phyloP scores from a whole-genome alignment of 1,284 basidiomycete genomes.

The Erythrobasidium hasegawianum region DNA sequence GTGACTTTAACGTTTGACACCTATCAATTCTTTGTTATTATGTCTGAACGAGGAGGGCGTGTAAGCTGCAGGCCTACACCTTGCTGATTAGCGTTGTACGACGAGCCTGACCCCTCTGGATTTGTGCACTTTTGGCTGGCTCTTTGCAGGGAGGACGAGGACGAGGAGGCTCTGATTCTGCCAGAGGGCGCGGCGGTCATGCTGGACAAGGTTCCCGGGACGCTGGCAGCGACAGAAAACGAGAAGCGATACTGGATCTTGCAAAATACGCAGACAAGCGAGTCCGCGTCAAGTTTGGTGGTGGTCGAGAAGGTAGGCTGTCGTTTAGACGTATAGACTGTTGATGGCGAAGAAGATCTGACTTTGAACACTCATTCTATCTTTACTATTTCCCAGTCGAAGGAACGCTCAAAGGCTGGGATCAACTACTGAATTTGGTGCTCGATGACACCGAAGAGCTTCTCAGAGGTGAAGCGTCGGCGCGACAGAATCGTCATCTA shows the following conservation, averaged over 20 bases:
- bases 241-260: conserved; percentile 93
- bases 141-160: neutral
- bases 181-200: conserved; percentile 37
- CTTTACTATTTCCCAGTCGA: conserved; percentile 60
- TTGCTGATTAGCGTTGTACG: too few species aligned
- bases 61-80: neutral
- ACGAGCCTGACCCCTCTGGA: too few species aligned
- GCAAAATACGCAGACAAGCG: conserved; percentile 72
- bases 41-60: conserved; percentile 1
- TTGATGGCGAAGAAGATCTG: neutral
- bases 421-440: conserved; percentile 93
- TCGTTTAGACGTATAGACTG: neutral
- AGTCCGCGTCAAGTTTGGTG: conserved; percentile 93
- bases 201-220: conserved; percentile 34
- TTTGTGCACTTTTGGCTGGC: too few species aligned
- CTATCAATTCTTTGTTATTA: neutral
- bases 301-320: conserved; percentile 82
- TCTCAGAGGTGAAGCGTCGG: conserved; percentile 57
- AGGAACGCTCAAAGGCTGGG: conserved; percentile 89
- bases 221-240: conserved; percentile 71
- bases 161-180: conserved; percentile 42
- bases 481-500: too few species aligned
- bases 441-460: conserved; percentile 82
- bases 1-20: neutral
- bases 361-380: neutral